Conservation (phyloP, 371 early-diverging fungal species). For the Vairimorpha apis region DNA sequence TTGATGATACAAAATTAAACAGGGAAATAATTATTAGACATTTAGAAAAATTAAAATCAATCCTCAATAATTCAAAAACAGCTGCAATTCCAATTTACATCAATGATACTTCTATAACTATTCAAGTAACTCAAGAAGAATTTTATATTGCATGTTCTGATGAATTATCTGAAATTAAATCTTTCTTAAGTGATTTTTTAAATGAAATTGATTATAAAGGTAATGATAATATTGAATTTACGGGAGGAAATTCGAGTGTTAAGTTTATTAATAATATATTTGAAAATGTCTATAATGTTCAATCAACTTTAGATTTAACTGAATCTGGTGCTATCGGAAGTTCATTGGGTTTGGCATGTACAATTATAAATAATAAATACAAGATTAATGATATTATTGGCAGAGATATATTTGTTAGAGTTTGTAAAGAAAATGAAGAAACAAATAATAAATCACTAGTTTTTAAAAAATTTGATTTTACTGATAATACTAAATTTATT, state of each 20-base stretch:
- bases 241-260: slow-evolving; percentile 51
- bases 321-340: slow-evolving; percentile 47
- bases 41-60: slow-evolving; percentile 44
- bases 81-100: slow-evolving; percentile 25
- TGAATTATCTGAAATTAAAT: slow-evolving; percentile 28
- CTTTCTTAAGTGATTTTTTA: slow-evolving; percentile 36
- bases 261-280: slow-evolving; percentile 47
- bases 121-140: slow-evolving; percentile 48
- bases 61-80: slow-evolving; percentile 37
- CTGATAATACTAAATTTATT: slow-evolving; percentile 9
- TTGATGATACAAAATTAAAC: slow-evolving; percentile 24
- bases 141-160: slow-evolving; percentile 14
- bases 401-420: slow-evolving; percentile 17
- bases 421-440: slow-evolving; percentile 16
- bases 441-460: slow-evolving; percentile 21
- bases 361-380: slow-evolving; percentile 13
- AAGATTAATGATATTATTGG: slow-evolving; percentile 42
- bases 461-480: slow-evolving; percentile 28
- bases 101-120: slow-evolving; percentile 29
- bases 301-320: slow-evolving; percentile 30
- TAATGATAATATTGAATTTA: slow-evolving; percentile 35
- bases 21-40: slow-evolving; percentile 34
- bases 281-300: background rate
- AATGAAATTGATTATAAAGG: slow-evolving; percentile 18
- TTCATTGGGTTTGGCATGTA: slow-evolving; percentile 45